phyloP scores from a whole-genome alignment of 257 asterid genomes.

The Lycium barbarum region DNA sequence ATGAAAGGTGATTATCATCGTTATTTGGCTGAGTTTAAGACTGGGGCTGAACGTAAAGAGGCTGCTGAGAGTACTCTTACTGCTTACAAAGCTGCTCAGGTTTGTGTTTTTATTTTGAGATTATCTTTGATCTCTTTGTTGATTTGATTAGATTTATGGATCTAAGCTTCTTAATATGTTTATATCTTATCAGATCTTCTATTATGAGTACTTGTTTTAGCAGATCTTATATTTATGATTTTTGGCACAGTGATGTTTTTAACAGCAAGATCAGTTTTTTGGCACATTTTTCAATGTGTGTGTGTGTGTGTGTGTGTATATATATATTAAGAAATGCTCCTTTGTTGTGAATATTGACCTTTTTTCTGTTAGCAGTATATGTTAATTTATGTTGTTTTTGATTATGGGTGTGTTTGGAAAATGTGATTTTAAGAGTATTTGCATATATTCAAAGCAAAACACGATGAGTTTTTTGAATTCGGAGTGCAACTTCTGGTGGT shows the following conservation, averaged over 20 bases:
- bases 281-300: neutral
- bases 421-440: no score
- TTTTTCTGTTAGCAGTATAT: neutral
- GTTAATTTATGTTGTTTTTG: neutral
- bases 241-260: neutral
- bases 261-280: neutral
- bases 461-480: no score
- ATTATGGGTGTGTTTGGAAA: neutral
- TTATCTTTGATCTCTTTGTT: neutral
- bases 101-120: slow-evolving; percentile 22
- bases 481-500: no score
- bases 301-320: neutral
- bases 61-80: slow-evolving; percentile 86
- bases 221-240: neutral
- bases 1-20: slow-evolving; percentile 88
- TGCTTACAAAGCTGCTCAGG: slow-evolving; percentile 93
- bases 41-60: slow-evolving; percentile 70
- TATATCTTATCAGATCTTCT: neutral
- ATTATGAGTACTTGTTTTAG: neutral
- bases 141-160: neutral
- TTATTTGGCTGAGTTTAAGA: slow-evolving; percentile 82
- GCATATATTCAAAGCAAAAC: no score
- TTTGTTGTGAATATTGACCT: neutral
- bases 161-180: neutral
- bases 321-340: neutral